A percentile compares a stretch with the other conserved stretches of the same genome.
These are phyloP conservation scores for Agroathelia rolfsii DNA, from an alignment of 1,284 basidiomycete species.

Conservation along the genomic window DNA sequence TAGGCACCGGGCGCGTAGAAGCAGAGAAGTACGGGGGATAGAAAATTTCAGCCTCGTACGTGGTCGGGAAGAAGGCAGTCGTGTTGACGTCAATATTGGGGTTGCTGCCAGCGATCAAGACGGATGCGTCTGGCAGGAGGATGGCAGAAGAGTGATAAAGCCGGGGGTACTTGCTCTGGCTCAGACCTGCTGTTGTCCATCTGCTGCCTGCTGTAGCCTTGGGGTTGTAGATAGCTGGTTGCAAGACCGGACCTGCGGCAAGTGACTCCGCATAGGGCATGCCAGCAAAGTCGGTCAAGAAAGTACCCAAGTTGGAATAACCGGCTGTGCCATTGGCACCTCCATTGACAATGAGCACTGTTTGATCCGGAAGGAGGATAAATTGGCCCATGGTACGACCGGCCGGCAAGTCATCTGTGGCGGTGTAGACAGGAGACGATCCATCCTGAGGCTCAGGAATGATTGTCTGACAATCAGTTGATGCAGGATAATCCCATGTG, in stretches of 20 bases:
- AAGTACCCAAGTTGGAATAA: constrained; percentile 43
- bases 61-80: constrained; percentile 68
- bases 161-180: constrained; percentile 54
- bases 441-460: constrained; percentile 71
- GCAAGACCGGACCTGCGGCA: constrained; percentile 57
- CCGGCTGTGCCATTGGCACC: constrained; percentile 70
- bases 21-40: constrained; percentile 80
- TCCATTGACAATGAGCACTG: constrained; percentile 71
- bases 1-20: constrained; percentile 58
- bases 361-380: constrained; percentile 70
- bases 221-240: constrained; percentile 73
- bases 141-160: constrained; percentile 88
- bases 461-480: constrained; percentile 60
- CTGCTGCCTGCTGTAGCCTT: constrained; percentile 50
- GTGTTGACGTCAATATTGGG: constrained; percentile 82
- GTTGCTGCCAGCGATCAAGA: constrained; percentile 87
- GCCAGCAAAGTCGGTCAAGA: constrained; percentile 29
- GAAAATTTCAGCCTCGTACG: constrained; percentile 82
- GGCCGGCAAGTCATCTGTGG: constrained; percentile 69
- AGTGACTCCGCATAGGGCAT: constrained; percentile 63
- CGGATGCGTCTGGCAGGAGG: constrained; percentile 79
- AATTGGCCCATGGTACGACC: constrained; percentile 85
- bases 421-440: constrained; percentile 39
- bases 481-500: constrained; percentile 57
- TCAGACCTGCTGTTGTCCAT: constrained; percentile 66